A percentile compares a stretch with the other conserved stretches of the same genome.
These are phyloP conservation scores for Rhizoclosmatium globosum DNA, from an alignment of 192 early-diverging fungal species.

Conservation along the genomic window DNA sequence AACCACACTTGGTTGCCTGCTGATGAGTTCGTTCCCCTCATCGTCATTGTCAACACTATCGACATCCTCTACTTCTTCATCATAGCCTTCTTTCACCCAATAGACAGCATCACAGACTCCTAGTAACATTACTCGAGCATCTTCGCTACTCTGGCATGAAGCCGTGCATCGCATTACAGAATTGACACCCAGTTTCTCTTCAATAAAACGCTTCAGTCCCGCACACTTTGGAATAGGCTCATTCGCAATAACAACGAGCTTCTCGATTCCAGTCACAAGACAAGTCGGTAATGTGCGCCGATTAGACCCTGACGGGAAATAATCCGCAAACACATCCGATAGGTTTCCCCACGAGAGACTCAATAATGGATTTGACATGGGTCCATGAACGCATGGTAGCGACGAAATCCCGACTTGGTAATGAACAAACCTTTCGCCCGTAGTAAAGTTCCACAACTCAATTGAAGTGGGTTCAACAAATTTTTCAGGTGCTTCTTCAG, in stretches of 20 bases:
- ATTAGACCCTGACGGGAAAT: background rate
- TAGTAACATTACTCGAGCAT: conserved; percentile 5
- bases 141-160: conserved; percentile 20
- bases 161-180: conserved; percentile 18
- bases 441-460: conserved; percentile 36
- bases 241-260: background rate
- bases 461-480: conserved; percentile 5
- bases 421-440: background rate
- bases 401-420: conserved; percentile 1
- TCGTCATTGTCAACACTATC: background rate
- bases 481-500: background rate
- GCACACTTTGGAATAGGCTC: background rate
- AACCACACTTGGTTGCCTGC: background rate
- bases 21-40: background rate
- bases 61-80: background rate
- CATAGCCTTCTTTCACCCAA: conserved; percentile 11
- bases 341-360: conserved; percentile 11
- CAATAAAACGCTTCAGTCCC: background rate
- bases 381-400: conserved; percentile 13
- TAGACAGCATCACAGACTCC: conserved; percentile 30
- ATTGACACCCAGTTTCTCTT: conserved; percentile 18
- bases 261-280: conserved; percentile 10
- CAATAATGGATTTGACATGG: conserved; percentile 6
- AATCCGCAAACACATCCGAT: background rate
- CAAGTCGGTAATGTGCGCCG: background rate